Conservation (phyloP, 306 rosid genomes). For the Albizia julibrissin region DNA sequence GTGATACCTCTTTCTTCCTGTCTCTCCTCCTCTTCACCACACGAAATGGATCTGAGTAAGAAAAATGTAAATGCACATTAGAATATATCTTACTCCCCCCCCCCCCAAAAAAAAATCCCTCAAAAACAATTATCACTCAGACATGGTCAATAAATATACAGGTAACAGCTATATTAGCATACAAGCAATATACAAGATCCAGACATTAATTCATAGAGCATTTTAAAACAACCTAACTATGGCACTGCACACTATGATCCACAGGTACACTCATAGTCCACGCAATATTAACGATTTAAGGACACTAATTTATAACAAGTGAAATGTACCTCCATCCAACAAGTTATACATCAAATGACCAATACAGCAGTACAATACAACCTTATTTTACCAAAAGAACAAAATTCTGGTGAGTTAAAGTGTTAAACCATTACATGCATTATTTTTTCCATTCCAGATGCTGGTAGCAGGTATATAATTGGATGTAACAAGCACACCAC, state of each 20-base stretch:
- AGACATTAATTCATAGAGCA: neutral
- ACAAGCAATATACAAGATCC: neutral
- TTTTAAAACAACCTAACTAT: neutral
- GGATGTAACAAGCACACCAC: no score
- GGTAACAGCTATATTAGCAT: neutral
- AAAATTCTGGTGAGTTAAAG: neutral
- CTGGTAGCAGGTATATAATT: no score
- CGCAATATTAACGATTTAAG: neutral
- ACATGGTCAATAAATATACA: neutral
- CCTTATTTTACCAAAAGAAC: neutral
- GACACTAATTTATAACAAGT: neutral
- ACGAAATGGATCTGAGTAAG: conserved; percentile 76
- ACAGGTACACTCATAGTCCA: neutral
- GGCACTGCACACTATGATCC: neutral
- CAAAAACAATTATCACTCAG: neutral
- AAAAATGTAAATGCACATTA: conserved; percentile 30
- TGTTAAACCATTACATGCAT: neutral
- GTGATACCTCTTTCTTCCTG: conserved; percentile 78
- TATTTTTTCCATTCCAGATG: no score
- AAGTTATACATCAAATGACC: neutral
- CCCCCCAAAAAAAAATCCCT: neutral
- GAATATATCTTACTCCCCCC: neutral
- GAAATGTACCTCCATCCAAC: neutral
- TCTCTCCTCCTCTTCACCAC: conserved; percentile 95
- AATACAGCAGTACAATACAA: neutral